These are phyloP conservation scores for Smittium culicis DNA, from an alignment of 371 early-diverging fungal genomes.

Conservation along the genomic window DNA sequence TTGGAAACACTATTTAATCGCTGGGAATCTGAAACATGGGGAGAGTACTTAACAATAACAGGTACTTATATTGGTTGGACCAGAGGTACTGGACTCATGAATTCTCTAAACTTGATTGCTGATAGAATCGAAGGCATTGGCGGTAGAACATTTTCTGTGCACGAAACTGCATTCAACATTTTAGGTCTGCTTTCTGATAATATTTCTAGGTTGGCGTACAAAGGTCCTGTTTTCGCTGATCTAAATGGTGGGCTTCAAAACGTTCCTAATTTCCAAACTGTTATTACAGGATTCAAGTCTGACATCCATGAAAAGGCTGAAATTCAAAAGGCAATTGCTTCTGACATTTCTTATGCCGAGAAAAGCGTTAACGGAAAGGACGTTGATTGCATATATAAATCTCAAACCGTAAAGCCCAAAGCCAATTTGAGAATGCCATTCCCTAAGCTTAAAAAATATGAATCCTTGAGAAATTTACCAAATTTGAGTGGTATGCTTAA, in stretches of 20 bases:
- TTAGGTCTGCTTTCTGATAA: slow-evolving; percentile 80
- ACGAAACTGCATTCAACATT: slow-evolving; percentile 92
- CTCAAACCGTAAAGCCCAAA: slow-evolving; percentile 61
- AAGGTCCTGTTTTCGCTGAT: slow-evolving; percentile 86
- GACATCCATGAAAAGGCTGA: slow-evolving; percentile 61
- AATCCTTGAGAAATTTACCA: slow-evolving; percentile 47
- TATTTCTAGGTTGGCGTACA: slow-evolving; percentile 56
- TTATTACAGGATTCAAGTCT: slow-evolving; percentile 48
- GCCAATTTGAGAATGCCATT: slow-evolving; percentile 83
- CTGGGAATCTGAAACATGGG: slow-evolving; percentile 89
- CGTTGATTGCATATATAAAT: slow-evolving; percentile 52
- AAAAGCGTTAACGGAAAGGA: slow-evolving; percentile 54
- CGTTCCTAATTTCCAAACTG: slow-evolving; percentile 55
- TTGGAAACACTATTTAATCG: slow-evolving; percentile 84
- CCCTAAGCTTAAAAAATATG: slow-evolving; percentile 50
- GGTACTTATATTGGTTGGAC: slow-evolving; percentile 97
- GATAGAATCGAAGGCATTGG: slow-evolving; percentile 75
- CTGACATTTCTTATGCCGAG: slow-evolving; percentile 60
- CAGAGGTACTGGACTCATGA: slow-evolving; percentile 92
- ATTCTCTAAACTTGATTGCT: slow-evolving; percentile 81
- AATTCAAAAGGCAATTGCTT: slow-evolving; percentile 60
- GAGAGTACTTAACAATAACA: slow-evolving; percentile 68
- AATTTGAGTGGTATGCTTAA: slow-evolving; percentile 77
- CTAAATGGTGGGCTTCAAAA: slow-evolving; percentile 86
- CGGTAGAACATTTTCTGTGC: slow-evolving; percentile 81